Conservation (phyloP, 192 early-diverging fungal species). For the Rhizophagus prolifer region DNA sequence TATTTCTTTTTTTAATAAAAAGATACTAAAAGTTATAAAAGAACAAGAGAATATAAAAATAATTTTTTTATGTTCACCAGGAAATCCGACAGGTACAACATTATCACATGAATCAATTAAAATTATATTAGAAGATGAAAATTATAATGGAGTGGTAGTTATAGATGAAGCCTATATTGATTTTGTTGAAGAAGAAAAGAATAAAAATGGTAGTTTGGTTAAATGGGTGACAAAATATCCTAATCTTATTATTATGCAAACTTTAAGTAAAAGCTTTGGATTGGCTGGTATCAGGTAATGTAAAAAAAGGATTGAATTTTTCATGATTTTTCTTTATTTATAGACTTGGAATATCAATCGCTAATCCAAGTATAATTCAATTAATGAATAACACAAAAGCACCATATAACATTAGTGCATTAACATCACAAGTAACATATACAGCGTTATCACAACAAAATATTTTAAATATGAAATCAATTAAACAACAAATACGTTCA, state of each 20-base stretch:
- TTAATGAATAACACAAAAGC: constrained; percentile 98
- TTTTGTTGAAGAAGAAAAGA: constrained; percentile 70
- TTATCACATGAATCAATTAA: constrained; percentile 69
- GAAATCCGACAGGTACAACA: constrained; percentile 95
- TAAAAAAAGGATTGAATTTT: too few relatives aligned
- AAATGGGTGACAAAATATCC: constrained; percentile 81
- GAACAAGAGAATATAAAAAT: constrained; percentile 84
- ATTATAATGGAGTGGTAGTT: constrained; percentile 85
- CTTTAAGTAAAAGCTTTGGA: constrained; percentile 98
- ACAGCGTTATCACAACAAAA: constrained; percentile 75
- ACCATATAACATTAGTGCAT: constrained; percentile 96
- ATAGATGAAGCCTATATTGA: constrained; percentile 99
- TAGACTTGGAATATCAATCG: constrained; percentile 85
- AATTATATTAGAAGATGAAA: constrained; percentile 63
- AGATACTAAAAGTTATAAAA: constrained; percentile 63
- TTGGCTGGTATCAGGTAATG: constrained; percentile 89
- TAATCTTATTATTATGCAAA: constrained; percentile 96
- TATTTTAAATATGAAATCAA: constrained; percentile 64
- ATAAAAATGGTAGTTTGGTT: constrained; percentile 67
- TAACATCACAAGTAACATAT: constrained; percentile 75
- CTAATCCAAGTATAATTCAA: constrained; percentile 73
- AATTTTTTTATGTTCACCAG: constrained; percentile 95
- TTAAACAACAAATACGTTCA: constrained; percentile 54
- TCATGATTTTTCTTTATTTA: too few relatives aligned
- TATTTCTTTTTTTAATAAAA: constrained; percentile 30